Evolutionary conservation across 1,284 basidiomycete genomes (phyloP).

Genomic region (Naganishia liquefaciens): DNA sequence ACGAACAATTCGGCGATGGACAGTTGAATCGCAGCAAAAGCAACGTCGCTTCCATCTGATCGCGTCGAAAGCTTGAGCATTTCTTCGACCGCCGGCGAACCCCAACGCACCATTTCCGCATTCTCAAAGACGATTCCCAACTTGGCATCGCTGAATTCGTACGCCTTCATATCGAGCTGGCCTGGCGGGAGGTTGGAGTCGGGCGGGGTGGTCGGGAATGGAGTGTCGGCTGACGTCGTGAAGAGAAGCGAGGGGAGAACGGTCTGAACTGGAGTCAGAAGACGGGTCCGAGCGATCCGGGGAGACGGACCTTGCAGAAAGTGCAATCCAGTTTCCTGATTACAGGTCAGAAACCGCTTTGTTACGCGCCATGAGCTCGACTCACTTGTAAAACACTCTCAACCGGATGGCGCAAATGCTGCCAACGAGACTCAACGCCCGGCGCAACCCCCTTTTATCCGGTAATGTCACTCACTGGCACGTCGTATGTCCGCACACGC

Average conservation of each 20-base stretch:
- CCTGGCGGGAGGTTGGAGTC: constrained; percentile 45
- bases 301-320: constrained; percentile 75
- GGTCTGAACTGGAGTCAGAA: constrained; percentile 58
- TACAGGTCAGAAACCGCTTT: neutral
- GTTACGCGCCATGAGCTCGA: constrained; percentile 30
- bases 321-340: constrained; percentile 76
- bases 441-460: neutral
- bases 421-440: neutral
- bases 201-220: constrained; percentile 63
- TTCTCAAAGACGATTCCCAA: constrained; percentile 85
- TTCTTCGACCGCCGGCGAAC: constrained; percentile 3
- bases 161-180: constrained; percentile 45
- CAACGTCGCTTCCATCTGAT: constrained; percentile 84
- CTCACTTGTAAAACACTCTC: constrained; percentile 81
- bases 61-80: constrained; percentile 7
- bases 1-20: constrained; percentile 75
- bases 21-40: constrained; percentile 86
- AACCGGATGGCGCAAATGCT: constrained; percentile 85
- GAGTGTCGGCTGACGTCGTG: constrained; percentile 67
- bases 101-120: constrained; percentile 65
- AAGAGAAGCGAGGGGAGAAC: constrained; percentile 79
- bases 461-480: constrained; percentile 48
- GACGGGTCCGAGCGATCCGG: neutral
- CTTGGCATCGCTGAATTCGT: constrained; percentile 70
- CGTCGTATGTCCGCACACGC: constrained; percentile 78